Conservation (phyloP, 768 basidiomycete species). For the Lactarius psammicola region DNA sequence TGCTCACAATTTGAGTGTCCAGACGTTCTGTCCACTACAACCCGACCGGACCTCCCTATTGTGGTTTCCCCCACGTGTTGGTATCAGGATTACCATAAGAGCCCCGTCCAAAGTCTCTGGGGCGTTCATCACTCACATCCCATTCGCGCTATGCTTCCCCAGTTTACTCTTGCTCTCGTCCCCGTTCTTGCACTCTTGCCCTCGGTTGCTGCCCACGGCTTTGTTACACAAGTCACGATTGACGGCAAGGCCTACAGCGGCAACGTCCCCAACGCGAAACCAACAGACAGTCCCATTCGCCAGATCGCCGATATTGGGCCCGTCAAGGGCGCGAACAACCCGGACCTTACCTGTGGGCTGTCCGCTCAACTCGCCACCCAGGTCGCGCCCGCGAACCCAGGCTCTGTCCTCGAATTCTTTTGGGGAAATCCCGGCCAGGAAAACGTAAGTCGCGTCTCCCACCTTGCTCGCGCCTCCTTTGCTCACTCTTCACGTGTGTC, state of each 20-base stretch:
- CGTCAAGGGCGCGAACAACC: slow-evolving; percentile 53
- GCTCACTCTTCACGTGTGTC: neutral
- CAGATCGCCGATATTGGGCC: slow-evolving; percentile 42
- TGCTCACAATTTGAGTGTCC: neutral
- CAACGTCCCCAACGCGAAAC: slow-evolving; percentile 20
- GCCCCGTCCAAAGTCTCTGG: neutral
- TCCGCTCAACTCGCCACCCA: slow-evolving; percentile 46
- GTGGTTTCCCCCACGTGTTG: neutral
- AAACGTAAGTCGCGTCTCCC: slow-evolving; percentile 30
- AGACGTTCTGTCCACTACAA: too few species aligned
- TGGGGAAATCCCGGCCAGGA: slow-evolving; percentile 48
- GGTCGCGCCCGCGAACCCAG: slow-evolving; percentile 57
- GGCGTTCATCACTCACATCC: neutral
- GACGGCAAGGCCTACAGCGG: slow-evolving; percentile 25
- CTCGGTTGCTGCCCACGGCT: slow-evolving; percentile 23
- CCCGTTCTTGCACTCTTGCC: slow-evolving; percentile 31
- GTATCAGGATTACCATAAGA: neutral
- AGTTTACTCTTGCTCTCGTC: slow-evolving; percentile 5
- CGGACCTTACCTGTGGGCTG: slow-evolving; percentile 57
- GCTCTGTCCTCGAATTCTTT: slow-evolving; percentile 48
- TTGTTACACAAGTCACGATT: slow-evolving; percentile 21
- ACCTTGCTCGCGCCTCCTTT: neutral
- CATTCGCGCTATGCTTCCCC: slow-evolving; percentile 2
- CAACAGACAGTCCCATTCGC: slow-evolving; percentile 37
- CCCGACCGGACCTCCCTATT: neutral